These are phyloP conservation scores for Thielaviopsis euricoi DNA, from an alignment of 2,329 filamentous ascomycete species.

Conservation along the genomic window DNA sequence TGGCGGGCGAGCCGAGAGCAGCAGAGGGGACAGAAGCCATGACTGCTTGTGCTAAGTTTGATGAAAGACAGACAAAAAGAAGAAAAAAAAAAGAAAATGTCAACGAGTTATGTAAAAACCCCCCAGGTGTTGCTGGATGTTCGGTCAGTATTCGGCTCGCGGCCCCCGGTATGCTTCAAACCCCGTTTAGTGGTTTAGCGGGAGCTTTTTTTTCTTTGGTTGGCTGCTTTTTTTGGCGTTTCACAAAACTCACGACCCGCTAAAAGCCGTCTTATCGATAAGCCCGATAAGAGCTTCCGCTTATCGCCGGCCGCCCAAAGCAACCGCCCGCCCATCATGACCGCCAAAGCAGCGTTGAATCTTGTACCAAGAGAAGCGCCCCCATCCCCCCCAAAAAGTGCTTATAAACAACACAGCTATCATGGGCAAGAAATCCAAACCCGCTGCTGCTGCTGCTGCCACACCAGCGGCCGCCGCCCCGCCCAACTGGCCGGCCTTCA, in stretches of 20 bases:
- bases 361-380: too few relatives aligned
- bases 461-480: conserved; percentile 16
- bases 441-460: conserved; percentile 10
- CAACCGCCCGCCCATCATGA: neutral
- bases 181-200: too few relatives aligned
- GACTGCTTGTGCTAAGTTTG: too few relatives aligned
- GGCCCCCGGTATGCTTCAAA: too few relatives aligned
- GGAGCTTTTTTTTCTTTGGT: too few relatives aligned
- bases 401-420: too few relatives aligned
- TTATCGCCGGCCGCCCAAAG: neutral
- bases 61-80: too few relatives aligned
- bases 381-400: too few relatives aligned
- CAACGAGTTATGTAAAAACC: too few relatives aligned
- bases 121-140: too few relatives aligned
- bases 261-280: neutral
- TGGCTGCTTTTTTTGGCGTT: neutral
- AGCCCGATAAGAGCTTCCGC: neutral
- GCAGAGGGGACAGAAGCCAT: neutral
- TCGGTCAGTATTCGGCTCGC: too few relatives aligned
- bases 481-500: conserved; percentile 54
- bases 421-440: conserved; percentile 14
- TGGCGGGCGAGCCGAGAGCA: conserved; percentile 9
- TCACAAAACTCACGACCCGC: neutral
- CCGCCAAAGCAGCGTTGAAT: neutral
- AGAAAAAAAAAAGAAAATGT: too few relatives aligned